phyloP scores from a whole-genome alignment of 805 yeast species.

The Starmera dryadoides region DNA sequence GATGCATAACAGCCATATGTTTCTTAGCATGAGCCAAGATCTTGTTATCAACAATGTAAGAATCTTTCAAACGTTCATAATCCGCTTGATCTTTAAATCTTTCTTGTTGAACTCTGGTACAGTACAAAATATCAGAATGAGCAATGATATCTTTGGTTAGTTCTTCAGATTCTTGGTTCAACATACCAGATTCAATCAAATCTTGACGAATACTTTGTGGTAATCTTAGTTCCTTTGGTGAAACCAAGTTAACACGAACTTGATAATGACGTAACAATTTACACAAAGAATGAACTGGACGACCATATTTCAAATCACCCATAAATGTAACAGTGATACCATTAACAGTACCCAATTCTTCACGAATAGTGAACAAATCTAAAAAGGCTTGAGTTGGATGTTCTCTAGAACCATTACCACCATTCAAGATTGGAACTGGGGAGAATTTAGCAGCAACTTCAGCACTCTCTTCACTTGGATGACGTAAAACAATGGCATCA shows the following conservation, averaged over 20 bases:
- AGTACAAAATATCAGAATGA: constrained; percentile 89
- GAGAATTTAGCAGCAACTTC: constrained; percentile 93
- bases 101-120: constrained; percentile 97
- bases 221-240: constrained; percentile 82
- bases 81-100: constrained; percentile 73
- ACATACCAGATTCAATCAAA: constrained; percentile 60
- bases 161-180: constrained; percentile 64
- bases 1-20: constrained; percentile 99
- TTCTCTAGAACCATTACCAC: constrained; percentile 97
- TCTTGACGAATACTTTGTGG: constrained; percentile 70
- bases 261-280: constrained; percentile 86
- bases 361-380: constrained; percentile 96
- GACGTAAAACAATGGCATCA: constrained; percentile 96
- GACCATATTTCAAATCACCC: constrained; percentile 98
- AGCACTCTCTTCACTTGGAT: constrained; percentile 88
- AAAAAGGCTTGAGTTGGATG: constrained; percentile 99
- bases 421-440: constrained; percentile 94
- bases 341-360: constrained; percentile 96
- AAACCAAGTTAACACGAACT: constrained; percentile 84
- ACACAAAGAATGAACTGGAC: constrained; percentile 96
- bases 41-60: constrained; percentile 87
- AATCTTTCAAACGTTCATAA: constrained; percentile 84
- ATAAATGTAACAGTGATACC: constrained; percentile 96
- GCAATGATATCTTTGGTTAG: constrained; percentile 82
- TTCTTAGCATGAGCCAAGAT: constrained; percentile 89